phyloP scores from a whole-genome alignment of 2,329 filamentous ascomycete species.

The Gremmenia infestans region DNA sequence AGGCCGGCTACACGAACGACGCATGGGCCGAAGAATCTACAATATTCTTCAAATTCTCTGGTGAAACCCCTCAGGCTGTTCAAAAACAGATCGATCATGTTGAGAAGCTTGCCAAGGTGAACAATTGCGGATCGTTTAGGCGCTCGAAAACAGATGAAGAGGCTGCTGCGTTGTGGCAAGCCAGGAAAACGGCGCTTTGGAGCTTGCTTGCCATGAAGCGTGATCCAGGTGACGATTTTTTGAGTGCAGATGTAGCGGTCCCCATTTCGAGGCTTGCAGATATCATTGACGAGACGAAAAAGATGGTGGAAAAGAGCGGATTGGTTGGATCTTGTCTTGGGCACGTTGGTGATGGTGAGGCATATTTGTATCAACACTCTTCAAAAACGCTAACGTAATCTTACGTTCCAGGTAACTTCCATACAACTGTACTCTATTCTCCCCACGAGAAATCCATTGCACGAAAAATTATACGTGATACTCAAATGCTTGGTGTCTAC shows the following conservation, averaged over 20 bases:
- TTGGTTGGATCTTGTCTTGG: conserved; percentile 82
- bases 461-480: conserved; percentile 68
- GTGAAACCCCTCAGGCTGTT: conserved; percentile 49
- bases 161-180: conserved; percentile 71
- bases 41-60: conserved; percentile 80
- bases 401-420: conserved; percentile 69
- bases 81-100: conserved; percentile 69
- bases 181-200: conserved; percentile 76
- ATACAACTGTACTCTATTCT: conserved; percentile 70
- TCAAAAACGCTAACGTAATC: background rate
- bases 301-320: conserved; percentile 69
- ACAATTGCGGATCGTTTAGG: conserved; percentile 64
- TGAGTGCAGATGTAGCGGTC: conserved; percentile 80
- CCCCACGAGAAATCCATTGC: conserved; percentile 63
- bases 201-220: conserved; percentile 63
- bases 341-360: conserved; percentile 84
- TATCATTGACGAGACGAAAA: conserved; percentile 70
- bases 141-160: conserved; percentile 65
- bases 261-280: conserved; percentile 69
- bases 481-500: conserved; percentile 83
- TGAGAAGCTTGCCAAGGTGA: conserved; percentile 56
- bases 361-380: background rate
- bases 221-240: conserved; percentile 57
- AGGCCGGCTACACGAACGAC: conserved; percentile 61
- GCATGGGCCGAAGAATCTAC: conserved; percentile 68